A percentile compares a stretch with the other conserved stretches of the same genome.
Evolutionary conservation across 2,329 filamentous ascomycete species (phyloP).

Genomic region (Alternaria tenuissima): DNA sequence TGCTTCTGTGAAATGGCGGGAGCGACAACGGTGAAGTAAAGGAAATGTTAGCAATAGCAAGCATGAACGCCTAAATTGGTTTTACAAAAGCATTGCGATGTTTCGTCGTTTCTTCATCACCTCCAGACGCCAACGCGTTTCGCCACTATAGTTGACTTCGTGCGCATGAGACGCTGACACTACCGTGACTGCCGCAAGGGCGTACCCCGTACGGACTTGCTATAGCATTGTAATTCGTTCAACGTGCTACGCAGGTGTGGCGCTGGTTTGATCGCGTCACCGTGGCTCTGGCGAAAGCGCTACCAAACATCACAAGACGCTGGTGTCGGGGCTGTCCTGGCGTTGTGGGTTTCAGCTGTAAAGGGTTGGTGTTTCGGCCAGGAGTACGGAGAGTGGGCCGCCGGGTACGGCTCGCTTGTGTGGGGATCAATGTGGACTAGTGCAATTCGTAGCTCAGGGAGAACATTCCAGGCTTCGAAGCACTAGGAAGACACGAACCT

Average conservation of each 20-base stretch:
- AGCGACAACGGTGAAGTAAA: constrained; percentile 6
- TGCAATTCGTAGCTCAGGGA: neutral
- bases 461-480: constrained; percentile 1
- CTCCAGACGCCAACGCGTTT: constrained; percentile 25
- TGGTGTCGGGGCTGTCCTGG: constrained; percentile 34
- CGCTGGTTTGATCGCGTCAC: constrained; percentile 5
- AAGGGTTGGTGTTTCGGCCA: constrained; percentile 27
- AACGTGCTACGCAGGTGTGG: constrained; percentile 1
- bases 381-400: constrained; percentile 6
- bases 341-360: constrained; percentile 33
- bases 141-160: constrained; percentile 16
- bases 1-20: neutral
- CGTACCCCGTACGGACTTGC: neutral
- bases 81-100: constrained; percentile 19
- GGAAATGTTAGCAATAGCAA: constrained; percentile 1
- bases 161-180: constrained; percentile 13
- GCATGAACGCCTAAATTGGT: constrained; percentile 8
- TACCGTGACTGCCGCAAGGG: constrained; percentile 8
- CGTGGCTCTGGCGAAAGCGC: constrained; percentile 7
- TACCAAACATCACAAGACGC: constrained; percentile 28
- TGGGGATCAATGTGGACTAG: neutral
- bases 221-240: constrained; percentile 14
- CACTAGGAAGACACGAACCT: neutral
- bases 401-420: neutral
- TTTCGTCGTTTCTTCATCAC: constrained; percentile 4